These are phyloP conservation scores for Phytophthora pisi DNA, from an alignment of 352 stramenopile genomes.

Conservation along the genomic window DNA sequence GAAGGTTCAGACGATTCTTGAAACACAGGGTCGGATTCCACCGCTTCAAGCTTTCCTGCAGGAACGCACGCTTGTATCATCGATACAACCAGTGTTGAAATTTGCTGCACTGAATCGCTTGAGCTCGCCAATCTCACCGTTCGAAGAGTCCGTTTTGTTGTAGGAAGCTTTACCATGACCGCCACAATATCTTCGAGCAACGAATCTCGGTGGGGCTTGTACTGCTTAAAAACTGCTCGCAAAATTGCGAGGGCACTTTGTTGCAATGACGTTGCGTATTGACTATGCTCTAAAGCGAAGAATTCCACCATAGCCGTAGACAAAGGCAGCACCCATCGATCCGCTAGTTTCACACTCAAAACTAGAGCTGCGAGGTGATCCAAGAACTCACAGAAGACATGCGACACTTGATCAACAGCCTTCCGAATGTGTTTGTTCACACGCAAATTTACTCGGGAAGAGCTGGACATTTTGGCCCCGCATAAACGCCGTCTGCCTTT, in stretches of 20 bases:
- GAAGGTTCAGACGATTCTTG: slow-evolving; percentile 15
- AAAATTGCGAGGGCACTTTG: slow-evolving; percentile 64
- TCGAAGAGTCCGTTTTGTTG: slow-evolving; percentile 68
- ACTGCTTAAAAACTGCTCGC: slow-evolving; percentile 69
- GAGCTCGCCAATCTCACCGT: slow-evolving; percentile 72
- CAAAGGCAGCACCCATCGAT: slow-evolving; percentile 78
- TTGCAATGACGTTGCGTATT: slow-evolving; percentile 66
- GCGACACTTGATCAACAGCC: slow-evolving; percentile 63
- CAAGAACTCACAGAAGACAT: slow-evolving; percentile 77
- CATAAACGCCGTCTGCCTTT: slow-evolving; percentile 13
- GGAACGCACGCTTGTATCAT: slow-evolving; percentile 62
- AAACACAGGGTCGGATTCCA: slow-evolving; percentile 8
- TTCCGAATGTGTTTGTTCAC: slow-evolving; percentile 55
- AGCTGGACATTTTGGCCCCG: slow-evolving; percentile 17
- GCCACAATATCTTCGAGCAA: slow-evolving; percentile 75
- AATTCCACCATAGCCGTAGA: slow-evolving; percentile 72
- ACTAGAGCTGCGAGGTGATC: slow-evolving; percentile 69
- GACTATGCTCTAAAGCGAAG: slow-evolving; percentile 72
- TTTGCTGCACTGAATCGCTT: slow-evolving; percentile 60
- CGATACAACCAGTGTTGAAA: slow-evolving; percentile 68
- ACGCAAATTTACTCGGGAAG: slow-evolving; percentile 49
- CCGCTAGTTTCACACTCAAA: slow-evolving; percentile 68
- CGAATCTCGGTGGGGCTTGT: slow-evolving; percentile 60
- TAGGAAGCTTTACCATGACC: slow-evolving; percentile 82
- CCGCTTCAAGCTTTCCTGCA: slow-evolving; percentile 7